Evolutionary conservation across 2,329 filamentous ascomycete genomes (phyloP), one percentile per base, ranked within the genome.

Genomic region (Cytospora piceicola): DNA sequence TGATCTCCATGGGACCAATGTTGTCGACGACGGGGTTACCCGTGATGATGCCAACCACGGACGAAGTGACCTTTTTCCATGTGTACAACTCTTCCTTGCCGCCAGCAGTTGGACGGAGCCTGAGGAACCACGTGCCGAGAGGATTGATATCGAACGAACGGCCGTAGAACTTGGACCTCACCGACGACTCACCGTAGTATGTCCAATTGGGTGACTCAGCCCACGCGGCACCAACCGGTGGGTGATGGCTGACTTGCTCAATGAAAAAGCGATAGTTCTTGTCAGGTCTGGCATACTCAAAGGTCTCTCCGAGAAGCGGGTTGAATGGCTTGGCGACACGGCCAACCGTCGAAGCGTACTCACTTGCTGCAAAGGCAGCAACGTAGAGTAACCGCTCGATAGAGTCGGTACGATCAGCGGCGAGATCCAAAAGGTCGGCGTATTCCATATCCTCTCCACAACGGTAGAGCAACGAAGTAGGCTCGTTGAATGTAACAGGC

Each of bases 401-500:
- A 0, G 94, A 94, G 75, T 98, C 94, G 0, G 85, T 77, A 32
- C 94, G 88, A 71, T 95, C 92, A 1, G 92, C 93, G 34, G 95
- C 95, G 68, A 90, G 88, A 73, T 99, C 93, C 36, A 99, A 84
- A 8, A 99, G 86, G 72, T 98, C 93, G 0, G 92, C 91, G 74
- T 99, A 99, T 78, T 99, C 95, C 92, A 99, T 94, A 74, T 99
- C 95, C 79, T 99, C 95, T 6, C 92, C 93, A 53, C 96, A 94
- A 75, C 95, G 92, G 77, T 98, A 95, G 11, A 99, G 85, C 15
- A 99, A 82, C 7, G 95, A 98, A 0, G 95, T 99, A 0, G 95
- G 95, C 77, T 99, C 95, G 78, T 99, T 99, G 82, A 99, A 98
- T 0, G 95, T 97, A 2, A 99, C 95, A 0, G 95, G 95, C 24